Base-by-base conservation (phyloP, 176 grass and related monocot species). In the Eleusine indica region DNA sequence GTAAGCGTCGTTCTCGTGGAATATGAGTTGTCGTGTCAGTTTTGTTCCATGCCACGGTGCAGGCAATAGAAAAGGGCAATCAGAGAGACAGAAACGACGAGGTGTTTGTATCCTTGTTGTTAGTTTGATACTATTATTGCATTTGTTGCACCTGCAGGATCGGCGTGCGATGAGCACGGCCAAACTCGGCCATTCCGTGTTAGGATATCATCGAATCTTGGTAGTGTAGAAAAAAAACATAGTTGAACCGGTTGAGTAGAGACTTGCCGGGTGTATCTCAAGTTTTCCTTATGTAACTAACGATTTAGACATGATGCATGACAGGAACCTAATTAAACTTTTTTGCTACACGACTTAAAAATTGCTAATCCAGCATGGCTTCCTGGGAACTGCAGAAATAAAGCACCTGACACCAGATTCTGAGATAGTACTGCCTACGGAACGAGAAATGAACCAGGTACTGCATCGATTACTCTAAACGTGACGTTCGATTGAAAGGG, bases 401-500 rank as follows among this genome's bases (percentile, higher is more conserved):
- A 61, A 25, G 21, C 19, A 43, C 13, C 12, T 29, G 56, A 63
- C 43, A 47, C 75, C 57, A 43, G 57, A 64, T 18, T 30, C 75
- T 46, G 37, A 41, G 32, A 35, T 35, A 25, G 25, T 25, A 35
- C 32, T 35, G 32, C 32, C 32, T 35, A 35, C 32, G 32, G 32
- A 35, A 76, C 54, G 35, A 76, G 53, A 76, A 41, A 42, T 12
- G 35, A 15, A 70, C 9, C 21, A 21, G 9, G 13, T 38, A 21
- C 61, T 64, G 22, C 61, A 30, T 29, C 3, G 4, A 6, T 71
- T 28, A 46, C 28, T 17, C 17, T 46, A 43, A 80, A 80, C 62
- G 16, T 39, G 71, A 39, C 30, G 32, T 56, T 49, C 63, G 21
- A 62, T 63, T 43, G 71, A 48, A 71, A 89, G 85, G 46, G 64